Conservation (phyloP, 768 basidiomycete species). For the Pleurotus ostreatus region DNA sequence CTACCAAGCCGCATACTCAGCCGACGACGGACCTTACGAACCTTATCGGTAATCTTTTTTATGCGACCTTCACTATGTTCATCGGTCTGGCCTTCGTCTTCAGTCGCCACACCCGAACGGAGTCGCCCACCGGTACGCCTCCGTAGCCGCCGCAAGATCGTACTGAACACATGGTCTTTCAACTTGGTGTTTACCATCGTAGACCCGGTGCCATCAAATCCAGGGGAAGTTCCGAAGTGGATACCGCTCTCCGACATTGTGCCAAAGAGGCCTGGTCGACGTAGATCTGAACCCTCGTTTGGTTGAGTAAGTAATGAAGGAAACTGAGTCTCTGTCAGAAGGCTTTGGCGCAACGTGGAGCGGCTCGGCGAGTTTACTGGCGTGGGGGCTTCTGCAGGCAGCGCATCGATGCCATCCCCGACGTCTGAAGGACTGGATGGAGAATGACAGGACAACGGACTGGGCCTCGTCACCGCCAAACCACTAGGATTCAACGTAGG, state of each 20-base stretch:
- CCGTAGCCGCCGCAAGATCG: constrained; percentile 73
- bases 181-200: constrained; percentile 92
- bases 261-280: background rate
- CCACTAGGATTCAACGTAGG: constrained; percentile 10
- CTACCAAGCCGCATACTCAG: background rate
- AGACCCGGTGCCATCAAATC: constrained; percentile 85
- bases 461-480: constrained; percentile 23
- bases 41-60: constrained; percentile 2
- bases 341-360: constrained; percentile 26
- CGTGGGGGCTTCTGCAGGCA: constrained; percentile 37
- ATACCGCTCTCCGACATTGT: background rate
- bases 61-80: background rate
- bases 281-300: background rate
- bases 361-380: constrained; percentile 44
- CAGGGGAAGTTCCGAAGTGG: constrained; percentile 20
- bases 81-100: constrained; percentile 51
- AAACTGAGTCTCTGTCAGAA: constrained; percentile 11
- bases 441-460: constrained; percentile 38
- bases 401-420: background rate
- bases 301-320: background rate
- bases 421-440: constrained; percentile 30
- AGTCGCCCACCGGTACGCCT: constrained; percentile 43
- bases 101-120: constrained; percentile 35
- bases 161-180: constrained; percentile 93
- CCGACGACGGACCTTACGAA: constrained; percentile 2